Conservation (phyloP, 1,284 basidiomycete species). For the Marasmius tenuissimus region DNA sequence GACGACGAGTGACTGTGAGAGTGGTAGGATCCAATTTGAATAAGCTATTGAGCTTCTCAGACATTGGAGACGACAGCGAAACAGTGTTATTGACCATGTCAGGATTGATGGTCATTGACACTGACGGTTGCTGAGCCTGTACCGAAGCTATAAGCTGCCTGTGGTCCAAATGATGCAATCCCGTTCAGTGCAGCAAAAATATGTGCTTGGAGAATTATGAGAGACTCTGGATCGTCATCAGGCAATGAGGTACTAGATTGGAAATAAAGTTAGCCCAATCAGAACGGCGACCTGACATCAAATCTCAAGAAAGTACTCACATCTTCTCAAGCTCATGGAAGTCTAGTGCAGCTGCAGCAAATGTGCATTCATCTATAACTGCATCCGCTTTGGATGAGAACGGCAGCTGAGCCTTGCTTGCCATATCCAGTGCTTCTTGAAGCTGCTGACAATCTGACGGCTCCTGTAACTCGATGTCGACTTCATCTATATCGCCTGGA, state of each 20-base stretch:
- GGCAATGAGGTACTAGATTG: not conserved
- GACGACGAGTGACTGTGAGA: not conserved
- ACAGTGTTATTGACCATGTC: no score
- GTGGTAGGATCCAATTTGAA: not conserved
- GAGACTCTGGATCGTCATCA: not conserved
- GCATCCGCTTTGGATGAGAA: not conserved
- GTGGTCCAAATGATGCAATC: not conserved
- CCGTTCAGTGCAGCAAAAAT: not conserved
- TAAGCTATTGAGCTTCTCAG: no score
- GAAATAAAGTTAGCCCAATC: not conserved
- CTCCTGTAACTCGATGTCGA: not conserved
- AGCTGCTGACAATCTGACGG: not conserved
- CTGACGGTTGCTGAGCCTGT: not conserved
- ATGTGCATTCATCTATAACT: conserved; percentile 2
- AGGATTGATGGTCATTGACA: not conserved
- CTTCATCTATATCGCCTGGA: not conserved
- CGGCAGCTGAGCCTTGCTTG: not conserved
- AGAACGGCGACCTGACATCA: not conserved
- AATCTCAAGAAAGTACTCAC: not conserved
- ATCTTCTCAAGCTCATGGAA: conserved; percentile 1
- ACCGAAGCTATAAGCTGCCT: not conserved
- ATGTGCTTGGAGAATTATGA: not conserved
- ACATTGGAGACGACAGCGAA: no score
- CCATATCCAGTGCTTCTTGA: conserved; percentile 7
- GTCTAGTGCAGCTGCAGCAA: not conserved